Conservation (phyloP, 73 alveolate genomes). For the Paramecium octaurelia region DNA sequence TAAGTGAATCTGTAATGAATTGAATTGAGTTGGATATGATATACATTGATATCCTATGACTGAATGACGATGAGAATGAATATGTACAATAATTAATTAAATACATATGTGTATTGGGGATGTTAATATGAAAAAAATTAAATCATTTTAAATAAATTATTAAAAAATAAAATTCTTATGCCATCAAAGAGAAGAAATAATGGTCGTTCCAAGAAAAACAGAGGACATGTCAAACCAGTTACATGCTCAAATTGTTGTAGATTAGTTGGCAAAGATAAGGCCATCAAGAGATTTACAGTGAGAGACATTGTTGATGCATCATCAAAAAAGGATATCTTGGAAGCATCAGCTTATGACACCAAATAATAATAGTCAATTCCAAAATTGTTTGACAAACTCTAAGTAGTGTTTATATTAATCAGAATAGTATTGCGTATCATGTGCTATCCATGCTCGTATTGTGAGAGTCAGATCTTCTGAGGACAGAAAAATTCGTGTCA, state of each 20-base stretch:
- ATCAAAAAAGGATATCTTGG: conserved; percentile 95
- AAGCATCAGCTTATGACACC: conserved; percentile 77
- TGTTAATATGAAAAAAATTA: background rate
- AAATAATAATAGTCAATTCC: conserved; percentile 33
- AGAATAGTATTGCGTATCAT: conserved; percentile 83
- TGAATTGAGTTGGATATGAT: background rate
- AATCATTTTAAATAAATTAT: conserved; percentile 5
- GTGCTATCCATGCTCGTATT: conserved; percentile 95
- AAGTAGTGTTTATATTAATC: conserved; percentile 7
- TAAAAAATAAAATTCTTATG: conserved; percentile 51
- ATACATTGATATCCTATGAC: background rate
- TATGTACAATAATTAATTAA: background rate
- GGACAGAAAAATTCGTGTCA: conserved; percentile 76
- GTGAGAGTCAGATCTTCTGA: conserved; percentile 90
- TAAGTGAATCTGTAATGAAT: background rate
- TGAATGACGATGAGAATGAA: background rate
- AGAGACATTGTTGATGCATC: conserved; percentile 97
- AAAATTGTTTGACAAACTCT: conserved; percentile 44
- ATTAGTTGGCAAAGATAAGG: conserved; percentile 96
- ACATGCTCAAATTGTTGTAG: conserved; percentile 97
- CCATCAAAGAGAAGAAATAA: conserved; percentile 95
- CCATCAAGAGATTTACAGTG: conserved; percentile 92
- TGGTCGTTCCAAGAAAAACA: conserved; percentile 97
- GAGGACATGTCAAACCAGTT: conserved; percentile 95
- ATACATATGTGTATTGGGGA: background rate